Evolutionary conservation across 768 basidiomycete genomes (phyloP), one percentile per base, ranked within the genome.

Genomic region (Serendipita sp.): DNA sequence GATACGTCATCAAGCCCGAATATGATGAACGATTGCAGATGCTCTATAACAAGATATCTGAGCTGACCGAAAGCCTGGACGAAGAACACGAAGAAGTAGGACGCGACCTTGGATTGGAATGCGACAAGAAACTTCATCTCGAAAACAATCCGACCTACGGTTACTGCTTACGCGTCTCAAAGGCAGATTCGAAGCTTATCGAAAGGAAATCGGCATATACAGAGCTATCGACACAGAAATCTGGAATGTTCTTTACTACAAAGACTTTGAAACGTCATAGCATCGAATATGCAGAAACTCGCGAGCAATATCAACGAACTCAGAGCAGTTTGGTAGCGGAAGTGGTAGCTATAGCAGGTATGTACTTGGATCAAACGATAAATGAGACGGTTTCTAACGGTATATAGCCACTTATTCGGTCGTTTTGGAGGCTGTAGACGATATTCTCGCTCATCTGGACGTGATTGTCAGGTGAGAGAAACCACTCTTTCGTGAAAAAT

Each of bases 91-190:
- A 76, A 4, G 69, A 76, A 1, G 85, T 83, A 0, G 87, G 87
- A 3, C 73, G 77, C 4, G 88, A 89, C 44, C 77, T 97, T 3
- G 81, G 79, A 6, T 69, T 99, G 8, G 92, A 95, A 15, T 80
- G 91, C 2, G 90, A 96, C 73, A 95, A 95, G 76, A 98, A 97
- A 75, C 74, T 98, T 10, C 96, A 98, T 73, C 76, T 99, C 33
- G 96, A 99, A 75, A 93, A 94, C 69, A 89, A 87, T 63, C 80
- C 81, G 64, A 81, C 83, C 1, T 91, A 95, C 70, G 92, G 93
- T 1, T 95, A 98, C 72, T 93, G 89, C 69, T 90, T 98, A 75
- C 77, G 96, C 31, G 72, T 98, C 48, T 94, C 94, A 1, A 94
- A 96, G 71, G 88, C 97, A 94, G 95, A 98, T 67, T 85, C 87